Percentiles rank a stretch among this genome's conserved stretches.
These are phyloP conservation scores for Mimosa pudica DNA, from an alignment of 306 rosid genomes.

Conservation along the genomic window DNA sequence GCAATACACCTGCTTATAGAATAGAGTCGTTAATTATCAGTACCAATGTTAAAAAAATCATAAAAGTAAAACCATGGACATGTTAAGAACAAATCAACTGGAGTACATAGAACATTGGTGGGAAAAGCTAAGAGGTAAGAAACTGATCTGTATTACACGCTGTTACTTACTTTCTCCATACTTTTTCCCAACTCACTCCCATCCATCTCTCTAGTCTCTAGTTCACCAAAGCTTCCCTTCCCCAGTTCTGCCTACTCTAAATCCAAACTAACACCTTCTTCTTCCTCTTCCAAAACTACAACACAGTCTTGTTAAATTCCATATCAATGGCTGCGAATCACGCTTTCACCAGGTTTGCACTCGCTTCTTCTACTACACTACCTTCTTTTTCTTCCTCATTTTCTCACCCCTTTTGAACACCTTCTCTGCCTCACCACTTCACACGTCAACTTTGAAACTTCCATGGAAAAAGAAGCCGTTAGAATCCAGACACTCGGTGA, in stretches of 20 bases:
- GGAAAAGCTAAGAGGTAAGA: not conserved
- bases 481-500: slow-evolving; percentile 60
- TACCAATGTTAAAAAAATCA: not conserved
- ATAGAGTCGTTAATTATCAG: too few species aligned
- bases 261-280: not conserved
- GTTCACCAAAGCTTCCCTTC: too few species aligned
- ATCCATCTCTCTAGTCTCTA: not conserved
- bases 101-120: not conserved
- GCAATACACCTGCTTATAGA: not conserved
- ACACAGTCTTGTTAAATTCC: too few species aligned
- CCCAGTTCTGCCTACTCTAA: not conserved
- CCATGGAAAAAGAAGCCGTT: slow-evolving; percentile 53
- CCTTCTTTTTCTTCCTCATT: too few species aligned
- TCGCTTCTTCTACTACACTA: too few species aligned
- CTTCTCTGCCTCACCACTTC: not conserved
- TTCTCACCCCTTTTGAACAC: too few species aligned
- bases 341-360: too few species aligned
- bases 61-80: not conserved
- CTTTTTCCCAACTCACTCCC: not conserved
- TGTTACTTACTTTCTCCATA: not conserved
- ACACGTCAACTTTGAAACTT: not conserved
- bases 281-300: not conserved
- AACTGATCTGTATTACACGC: not conserved
- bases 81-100: not conserved
- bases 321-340: too few species aligned